Evolutionary conservation across 805 yeast genomes (phyloP).

Genomic region (Ogataea pini): DNA sequence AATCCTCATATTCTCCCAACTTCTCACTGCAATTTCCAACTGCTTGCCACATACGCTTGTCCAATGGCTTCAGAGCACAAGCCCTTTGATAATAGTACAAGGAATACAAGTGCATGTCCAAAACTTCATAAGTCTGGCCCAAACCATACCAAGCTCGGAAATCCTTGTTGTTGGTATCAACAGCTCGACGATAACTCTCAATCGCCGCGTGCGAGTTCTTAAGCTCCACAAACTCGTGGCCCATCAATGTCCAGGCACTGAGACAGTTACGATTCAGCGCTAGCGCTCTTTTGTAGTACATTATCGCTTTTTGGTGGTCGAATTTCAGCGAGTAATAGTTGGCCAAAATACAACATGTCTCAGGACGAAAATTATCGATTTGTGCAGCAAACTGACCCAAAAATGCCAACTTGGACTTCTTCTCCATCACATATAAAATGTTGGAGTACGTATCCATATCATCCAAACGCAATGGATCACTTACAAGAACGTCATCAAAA

Average conservation of each 20-base stretch:
- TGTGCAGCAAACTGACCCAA: slow-evolving; percentile 83
- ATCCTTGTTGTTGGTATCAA: slow-evolving; percentile 84
- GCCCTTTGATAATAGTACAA: slow-evolving; percentile 91
- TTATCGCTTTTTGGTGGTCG: slow-evolving; percentile 93
- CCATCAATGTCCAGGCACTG: slow-evolving; percentile 98
- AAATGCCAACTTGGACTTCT: slow-evolving; percentile 76
- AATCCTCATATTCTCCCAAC: slow-evolving; percentile 65
- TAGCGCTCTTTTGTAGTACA: slow-evolving; percentile 88
- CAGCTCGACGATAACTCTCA: slow-evolving; percentile 90
- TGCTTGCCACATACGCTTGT: slow-evolving; percentile 96
- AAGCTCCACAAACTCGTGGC: slow-evolving; percentile 96
- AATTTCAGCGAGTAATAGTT: slow-evolving; percentile 89
- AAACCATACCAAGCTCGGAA: slow-evolving; percentile 98
- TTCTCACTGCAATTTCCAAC: slow-evolving; percentile 87
- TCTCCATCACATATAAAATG: slow-evolving; percentile 91
- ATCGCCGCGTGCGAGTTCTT: slow-evolving; percentile 97
- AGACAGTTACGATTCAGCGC: slow-evolving; percentile 76
- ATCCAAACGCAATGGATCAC: slow-evolving; percentile 85
- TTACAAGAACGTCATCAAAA: slow-evolving; percentile 70
- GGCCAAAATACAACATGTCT: slow-evolving; percentile 91
- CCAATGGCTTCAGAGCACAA: slow-evolving; percentile 82
- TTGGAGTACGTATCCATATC: slow-evolving; percentile 94
- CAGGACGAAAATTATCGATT: slow-evolving; percentile 86
- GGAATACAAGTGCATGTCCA: slow-evolving; percentile 93
- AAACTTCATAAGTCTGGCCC: slow-evolving; percentile 96